Base-by-base conservation (phyloP, 805 yeast genomes). In the Wickerhamiella sorbophila region DNA sequence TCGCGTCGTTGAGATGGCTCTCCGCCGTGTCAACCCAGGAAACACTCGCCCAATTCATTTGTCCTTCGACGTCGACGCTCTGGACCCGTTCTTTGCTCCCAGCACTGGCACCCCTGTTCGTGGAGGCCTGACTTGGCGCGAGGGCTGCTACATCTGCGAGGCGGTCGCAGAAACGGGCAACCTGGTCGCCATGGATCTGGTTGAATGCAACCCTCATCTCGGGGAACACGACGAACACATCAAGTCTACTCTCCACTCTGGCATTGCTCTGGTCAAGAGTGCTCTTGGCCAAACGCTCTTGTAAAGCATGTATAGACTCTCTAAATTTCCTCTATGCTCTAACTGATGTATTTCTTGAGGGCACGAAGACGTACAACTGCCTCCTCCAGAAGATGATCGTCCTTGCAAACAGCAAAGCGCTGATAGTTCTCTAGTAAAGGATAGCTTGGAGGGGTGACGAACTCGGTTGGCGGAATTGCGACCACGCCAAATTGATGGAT, bases 61-160 rank as follows among this genome's bases (percentile, higher is more conserved):
- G 50, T 79, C 93, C 21, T 88, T 87, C 59, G 98, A 88, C 58
- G 96, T 88, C 35, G 98, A 88, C 63, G 96, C 96, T 34, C 79
- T 91, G 44, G 98, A 88, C 62, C 97, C 97, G 38, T 70, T 76
- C 47, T 86, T 69, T 57, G 95, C 91, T 12, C 96, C 95, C 16
- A 94, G 96, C 32, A 88, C 98, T 1, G 98, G 98, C 42, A 91
- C 98, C 1, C 88, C 96, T 34, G 98, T 88, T 14, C 77, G 94
- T 60, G 97, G 97, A 49, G 98, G 98, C 3, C 68, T 88, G 49
- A 79, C 95, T 6, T 71, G 88, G 61, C 75, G 98, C 65, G 98
- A 88, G 64, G 96, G 95, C 39, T 71, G 91, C 59, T 88, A 80
- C 58, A 63, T 88, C 41, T 91, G 87, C 46, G 98, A 88, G 65